Base-by-base conservation (phyloP, 805 yeast species). In the Yarrowia bubula region DNA sequence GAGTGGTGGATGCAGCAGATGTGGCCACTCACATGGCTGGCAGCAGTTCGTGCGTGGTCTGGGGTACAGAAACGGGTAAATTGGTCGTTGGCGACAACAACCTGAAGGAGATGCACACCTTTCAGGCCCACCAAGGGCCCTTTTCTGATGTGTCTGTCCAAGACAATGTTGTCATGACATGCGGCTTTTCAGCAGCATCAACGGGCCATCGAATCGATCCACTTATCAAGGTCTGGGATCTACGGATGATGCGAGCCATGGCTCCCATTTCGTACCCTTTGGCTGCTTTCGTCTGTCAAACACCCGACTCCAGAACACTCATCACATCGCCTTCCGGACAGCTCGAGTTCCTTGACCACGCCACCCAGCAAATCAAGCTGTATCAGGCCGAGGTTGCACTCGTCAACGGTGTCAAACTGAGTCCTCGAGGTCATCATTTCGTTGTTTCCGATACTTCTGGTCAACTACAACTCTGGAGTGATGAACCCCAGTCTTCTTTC, bases 221-320 rank as follows among this genome's bases (percentile, higher is more conserved):
- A 0, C 80, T 93, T 67, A 92, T 93, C 18, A 87, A 87, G 69
- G 85, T 91, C 18, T 91, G 85, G 74, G 98, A 95, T 74, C 74
- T 90, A 35, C 81, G 96, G 67, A 83, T 85, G 66, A 79, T 89
- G 84, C 82, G 84, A 62, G 82, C 92, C 1, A 75, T 87, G 65
- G 79, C 96, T 0, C 97, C 98, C 3, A 80, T 93, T 8, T 85
- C 97, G 4, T 91, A 92, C 71, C 92, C 95, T 0, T 87, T 92
- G 11, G 97, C 98, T 0, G 81, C 89, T 9, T 89, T 83, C 72
- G 95, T 88, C 1, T 81, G 89, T 57, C 80, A 93, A 67, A 98
- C 93, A 76, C 98, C 98, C 7, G 88, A 89, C 67, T 73, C 92
- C 58, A 89, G 97, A 6, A 88, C 89, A 42, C 85, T 88, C 39